Percentiles rank a stretch among this genome's conserved stretches.
Evolutionary conservation across 208 protist genomes (phyloP).

Genomic region (Trypanosomatidae sp.): DNA sequence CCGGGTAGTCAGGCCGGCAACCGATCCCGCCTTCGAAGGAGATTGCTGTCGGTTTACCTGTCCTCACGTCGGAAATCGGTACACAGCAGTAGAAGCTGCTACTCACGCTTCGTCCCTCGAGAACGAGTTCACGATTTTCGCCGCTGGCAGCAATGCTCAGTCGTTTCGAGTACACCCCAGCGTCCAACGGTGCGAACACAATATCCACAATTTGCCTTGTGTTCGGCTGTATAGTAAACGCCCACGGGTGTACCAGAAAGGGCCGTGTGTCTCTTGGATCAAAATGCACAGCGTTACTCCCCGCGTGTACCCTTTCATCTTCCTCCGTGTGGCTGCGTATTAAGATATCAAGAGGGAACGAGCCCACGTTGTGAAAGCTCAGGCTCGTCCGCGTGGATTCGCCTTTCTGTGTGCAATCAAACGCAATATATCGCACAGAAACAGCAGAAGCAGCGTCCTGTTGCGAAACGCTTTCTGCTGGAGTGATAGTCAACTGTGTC

Average conservation of each 20-base stretch:
- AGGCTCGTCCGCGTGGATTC: conserved; percentile 22
- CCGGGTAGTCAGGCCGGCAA: conserved; percentile 20
- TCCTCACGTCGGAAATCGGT: conserved; percentile 11
- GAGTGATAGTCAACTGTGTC: conserved; percentile 50
- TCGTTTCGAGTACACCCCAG: conserved; percentile 18
- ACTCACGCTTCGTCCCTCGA: conserved; percentile 27
- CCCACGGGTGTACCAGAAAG: conserved; percentile 29
- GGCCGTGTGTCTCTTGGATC: conserved; percentile 1
- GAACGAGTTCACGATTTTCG: conserved; percentile 15
- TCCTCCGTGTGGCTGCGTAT: conserved; percentile 18
- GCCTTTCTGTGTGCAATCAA: conserved; percentile 38
- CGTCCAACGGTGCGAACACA: conserved; percentile 24
- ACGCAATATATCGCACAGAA: conserved; percentile 8
- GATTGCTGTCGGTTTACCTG: conserved; percentile 6
- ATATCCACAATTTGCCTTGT: conserved; percentile 19
- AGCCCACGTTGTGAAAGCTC: conserved; percentile 53
- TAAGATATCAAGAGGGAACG: conserved; percentile 57
- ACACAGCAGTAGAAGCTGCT: conserved; percentile 19
- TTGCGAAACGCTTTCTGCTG: conserved; percentile 10
- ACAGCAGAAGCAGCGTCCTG: conserved; percentile 26
- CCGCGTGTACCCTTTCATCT: not conserved
- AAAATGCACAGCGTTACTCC: not conserved
- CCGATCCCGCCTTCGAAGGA: conserved; percentile 27
- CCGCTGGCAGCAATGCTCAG: conserved; percentile 23
- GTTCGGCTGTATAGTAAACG: conserved; percentile 24